phyloP scores from a whole-genome alignment of 2,329 filamentous ascomycete species.

The Emergomyces orientalis region DNA sequence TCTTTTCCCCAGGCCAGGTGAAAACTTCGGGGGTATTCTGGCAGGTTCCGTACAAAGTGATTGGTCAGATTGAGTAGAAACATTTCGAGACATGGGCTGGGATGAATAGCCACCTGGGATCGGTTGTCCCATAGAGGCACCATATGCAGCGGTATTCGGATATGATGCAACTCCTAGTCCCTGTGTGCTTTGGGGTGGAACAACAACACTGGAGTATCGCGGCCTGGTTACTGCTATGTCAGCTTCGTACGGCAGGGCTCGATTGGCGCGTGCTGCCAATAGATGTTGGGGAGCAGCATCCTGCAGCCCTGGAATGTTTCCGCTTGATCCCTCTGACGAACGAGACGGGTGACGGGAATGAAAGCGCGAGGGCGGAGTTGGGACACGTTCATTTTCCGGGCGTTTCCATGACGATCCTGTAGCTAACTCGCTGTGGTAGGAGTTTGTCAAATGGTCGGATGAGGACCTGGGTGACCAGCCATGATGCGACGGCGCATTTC shows the following conservation, averaged over 20 bases:
- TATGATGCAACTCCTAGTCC: conserved; percentile 5
- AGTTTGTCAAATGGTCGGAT: conserved; percentile 21
- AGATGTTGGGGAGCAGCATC: not conserved
- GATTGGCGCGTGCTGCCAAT: conserved; percentile 9
- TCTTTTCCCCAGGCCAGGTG: conserved; percentile 4
- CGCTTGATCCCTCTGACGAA: conserved; percentile 8
- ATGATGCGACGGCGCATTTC: not conserved
- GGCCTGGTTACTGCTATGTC: conserved; percentile 26
- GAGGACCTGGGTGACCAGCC: conserved; percentile 1
- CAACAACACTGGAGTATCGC: conserved; percentile 11
- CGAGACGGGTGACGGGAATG: conserved; percentile 19
- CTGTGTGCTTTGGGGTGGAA: not conserved
- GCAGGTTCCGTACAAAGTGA: conserved; percentile 20
- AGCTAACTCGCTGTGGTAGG: conserved; percentile 28
- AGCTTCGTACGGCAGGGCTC: conserved; percentile 27
- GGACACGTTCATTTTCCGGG: conserved; percentile 19
- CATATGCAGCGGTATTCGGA: conserved; percentile 4
- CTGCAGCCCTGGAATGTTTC: not conserved
- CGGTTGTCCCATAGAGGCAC: conserved; percentile 1
- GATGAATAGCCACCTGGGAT: conserved; percentile 22
- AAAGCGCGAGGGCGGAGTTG: conserved; percentile 21
- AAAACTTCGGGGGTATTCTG: conserved; percentile 13
- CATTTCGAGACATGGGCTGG: conserved; percentile 24
- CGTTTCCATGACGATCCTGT: conserved; percentile 17
- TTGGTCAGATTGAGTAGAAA: conserved; percentile 20